phyloP scores from a whole-genome alignment of 139 green algal species.

The Pseudopediastrum boryanum region DNA sequence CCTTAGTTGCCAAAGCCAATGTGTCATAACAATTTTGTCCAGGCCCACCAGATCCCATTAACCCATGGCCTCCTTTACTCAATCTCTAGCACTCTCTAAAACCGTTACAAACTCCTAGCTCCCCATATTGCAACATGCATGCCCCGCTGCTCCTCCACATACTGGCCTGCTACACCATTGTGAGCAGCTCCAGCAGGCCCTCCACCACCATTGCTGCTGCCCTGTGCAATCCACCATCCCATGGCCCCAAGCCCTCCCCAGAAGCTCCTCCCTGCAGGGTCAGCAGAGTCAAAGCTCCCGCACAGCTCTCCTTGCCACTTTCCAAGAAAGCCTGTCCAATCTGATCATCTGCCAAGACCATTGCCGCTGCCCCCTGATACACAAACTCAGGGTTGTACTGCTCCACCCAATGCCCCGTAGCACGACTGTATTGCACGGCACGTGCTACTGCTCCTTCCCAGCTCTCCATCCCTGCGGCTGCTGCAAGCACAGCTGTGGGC shows the following conservation, averaged over 20 bases:
- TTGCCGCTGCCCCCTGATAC: slow-evolving; percentile 59
- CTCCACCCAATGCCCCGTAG: slow-evolving; percentile 6
- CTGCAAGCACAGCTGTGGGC: not conserved
- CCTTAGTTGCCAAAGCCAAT: no score
- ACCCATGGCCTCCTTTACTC: no score
- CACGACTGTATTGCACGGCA: not conserved
- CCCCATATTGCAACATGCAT: no score
- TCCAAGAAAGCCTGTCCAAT: slow-evolving; percentile 60
- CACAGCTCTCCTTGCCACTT: slow-evolving; percentile 23
- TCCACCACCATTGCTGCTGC: slow-evolving; percentile 38
- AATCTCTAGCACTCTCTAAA: no score
- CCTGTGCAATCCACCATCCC: not conserved
- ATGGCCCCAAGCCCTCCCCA: slow-evolving; percentile 11
- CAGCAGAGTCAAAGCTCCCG: slow-evolving; percentile 19
- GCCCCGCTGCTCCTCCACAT: not conserved
- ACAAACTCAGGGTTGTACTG: not conserved
- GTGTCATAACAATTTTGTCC: no score
- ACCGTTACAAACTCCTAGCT: no score
- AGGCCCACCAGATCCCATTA: no score
- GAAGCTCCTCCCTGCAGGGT: not conserved
- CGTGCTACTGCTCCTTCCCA: not conserved
- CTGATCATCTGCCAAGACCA: slow-evolving; percentile 62
- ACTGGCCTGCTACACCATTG: slow-evolving; percentile 40
- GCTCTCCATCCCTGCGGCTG: slow-evolving; percentile 2
- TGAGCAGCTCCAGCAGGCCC: slow-evolving; percentile 48